These are phyloP conservation scores for Tulasnella sp. DNA, from an alignment of 768 basidiomycete species.

Conservation along the genomic window DNA sequence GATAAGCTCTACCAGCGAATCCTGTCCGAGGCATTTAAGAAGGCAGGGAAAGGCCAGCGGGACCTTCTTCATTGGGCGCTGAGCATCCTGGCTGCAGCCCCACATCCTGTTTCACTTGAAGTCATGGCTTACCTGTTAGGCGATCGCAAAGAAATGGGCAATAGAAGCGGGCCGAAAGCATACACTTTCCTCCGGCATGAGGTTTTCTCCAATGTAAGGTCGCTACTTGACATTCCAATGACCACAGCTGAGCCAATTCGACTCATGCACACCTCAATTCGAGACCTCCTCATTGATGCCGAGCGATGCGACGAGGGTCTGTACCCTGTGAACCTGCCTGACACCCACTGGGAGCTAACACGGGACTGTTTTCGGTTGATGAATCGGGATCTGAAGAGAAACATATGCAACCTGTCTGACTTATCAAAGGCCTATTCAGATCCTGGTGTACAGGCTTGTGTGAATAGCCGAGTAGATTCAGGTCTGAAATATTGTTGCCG, in stretches of 20 bases:
- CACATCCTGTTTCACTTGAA: neutral
- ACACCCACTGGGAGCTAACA: neutral
- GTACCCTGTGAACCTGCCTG: neutral
- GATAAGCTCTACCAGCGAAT: neutral
- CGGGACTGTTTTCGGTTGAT: neutral
- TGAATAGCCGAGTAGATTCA: neutral
- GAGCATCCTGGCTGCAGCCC: neutral
- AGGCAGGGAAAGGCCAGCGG: neutral
- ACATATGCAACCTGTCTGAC: neutral
- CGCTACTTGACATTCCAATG: neutral
- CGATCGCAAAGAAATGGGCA: neutral
- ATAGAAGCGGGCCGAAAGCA: neutral
- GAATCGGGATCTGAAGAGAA: neutral
- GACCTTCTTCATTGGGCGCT: neutral
- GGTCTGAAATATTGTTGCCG: neutral
- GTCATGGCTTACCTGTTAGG: neutral
- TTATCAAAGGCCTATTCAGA: neutral
- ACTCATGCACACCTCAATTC: neutral
- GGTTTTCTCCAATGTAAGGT: neutral
- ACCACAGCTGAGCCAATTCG: neutral
- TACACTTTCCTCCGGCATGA: neutral
- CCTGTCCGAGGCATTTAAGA: neutral
- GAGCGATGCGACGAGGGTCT: neutral
- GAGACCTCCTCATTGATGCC: neutral
- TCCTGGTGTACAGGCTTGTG: neutral